Conservation (phyloP, 306 rosid genomes). For the Leucaena leucocephala region DNA sequence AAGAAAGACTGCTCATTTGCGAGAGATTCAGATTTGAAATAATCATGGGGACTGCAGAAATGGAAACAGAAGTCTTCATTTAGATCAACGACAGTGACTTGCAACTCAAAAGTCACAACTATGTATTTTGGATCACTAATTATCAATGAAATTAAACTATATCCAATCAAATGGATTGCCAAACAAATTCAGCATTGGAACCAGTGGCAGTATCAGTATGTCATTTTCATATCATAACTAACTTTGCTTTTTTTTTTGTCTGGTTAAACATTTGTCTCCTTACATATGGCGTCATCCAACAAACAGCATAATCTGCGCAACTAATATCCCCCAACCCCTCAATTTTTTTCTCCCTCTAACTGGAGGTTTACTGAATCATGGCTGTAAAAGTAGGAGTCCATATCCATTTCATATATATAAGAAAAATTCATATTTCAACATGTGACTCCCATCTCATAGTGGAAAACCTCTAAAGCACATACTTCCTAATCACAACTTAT, state of each 20-base stretch:
- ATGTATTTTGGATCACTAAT: conserved; percentile 19
- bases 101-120: conserved; percentile 11
- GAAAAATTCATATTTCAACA: neutral
- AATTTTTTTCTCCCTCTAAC: neutral
- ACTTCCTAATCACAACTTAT: neutral
- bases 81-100: conserved; percentile 20
- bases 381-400: conserved; percentile 10
- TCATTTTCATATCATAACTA: neutral
- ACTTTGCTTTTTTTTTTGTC: neutral
- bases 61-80: conserved; percentile 1
- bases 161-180: conserved; percentile 7
- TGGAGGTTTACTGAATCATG: neutral
- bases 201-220: neutral
- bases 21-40: conserved; percentile 36
- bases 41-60: conserved; percentile 30
- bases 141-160: conserved; percentile 25
- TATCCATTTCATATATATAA: conserved; percentile 5
- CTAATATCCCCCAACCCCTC: neutral
- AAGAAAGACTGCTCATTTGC: conserved; percentile 20
- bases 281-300: conserved; percentile 8
- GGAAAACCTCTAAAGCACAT: neutral
- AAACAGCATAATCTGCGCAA: conserved; percentile 13
- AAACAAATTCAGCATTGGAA: conserved; percentile 32
- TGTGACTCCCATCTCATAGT: neutral
- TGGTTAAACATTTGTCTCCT: neutral